These are phyloP conservation scores for Voacanga thouarsii DNA, from an alignment of 257 asterid species.

Conservation along the genomic window DNA sequence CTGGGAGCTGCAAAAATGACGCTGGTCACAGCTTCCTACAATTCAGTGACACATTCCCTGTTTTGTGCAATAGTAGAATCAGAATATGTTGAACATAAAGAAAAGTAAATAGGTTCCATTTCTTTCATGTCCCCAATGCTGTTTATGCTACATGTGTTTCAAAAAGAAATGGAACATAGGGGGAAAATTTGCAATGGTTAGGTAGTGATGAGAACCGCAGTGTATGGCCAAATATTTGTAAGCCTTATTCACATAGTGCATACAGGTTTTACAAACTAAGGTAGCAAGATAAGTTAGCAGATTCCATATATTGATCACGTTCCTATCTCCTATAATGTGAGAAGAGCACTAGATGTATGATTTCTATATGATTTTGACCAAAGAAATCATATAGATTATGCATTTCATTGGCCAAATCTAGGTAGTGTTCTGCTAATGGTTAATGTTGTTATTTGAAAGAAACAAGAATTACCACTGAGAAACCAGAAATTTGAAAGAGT, in stretches of 20 bases:
- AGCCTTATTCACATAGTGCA: not conserved
- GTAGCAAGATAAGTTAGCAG: not conserved
- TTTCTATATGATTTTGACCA: not conserved
- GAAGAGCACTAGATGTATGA: not conserved
- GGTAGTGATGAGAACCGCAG: not conserved
- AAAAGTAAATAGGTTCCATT: not conserved
- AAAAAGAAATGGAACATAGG: not conserved
- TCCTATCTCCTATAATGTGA: not conserved
- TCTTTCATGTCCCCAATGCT: not conserved
- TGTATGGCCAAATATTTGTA: no score
- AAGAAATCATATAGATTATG: not conserved
- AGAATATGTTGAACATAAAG: conserved; percentile 1
- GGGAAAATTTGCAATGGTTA: not conserved
- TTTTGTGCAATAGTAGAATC: conserved; percentile 21
- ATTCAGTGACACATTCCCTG: conserved; percentile 87
- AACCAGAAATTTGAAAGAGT: not conserved
- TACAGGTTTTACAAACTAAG: not conserved
- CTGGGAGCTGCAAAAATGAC: conserved; percentile 90
- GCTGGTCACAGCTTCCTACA: conserved; percentile 91
- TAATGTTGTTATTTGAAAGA: no score
- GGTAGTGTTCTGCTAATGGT: not conserved
- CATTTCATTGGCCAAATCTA: not conserved
- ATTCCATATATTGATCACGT: not conserved
- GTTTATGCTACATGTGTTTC: not conserved
- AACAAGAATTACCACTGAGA: no score